Base-by-base conservation (phyloP, 1,284 basidiomycete species). In the Gymnopus androsaceus region DNA sequence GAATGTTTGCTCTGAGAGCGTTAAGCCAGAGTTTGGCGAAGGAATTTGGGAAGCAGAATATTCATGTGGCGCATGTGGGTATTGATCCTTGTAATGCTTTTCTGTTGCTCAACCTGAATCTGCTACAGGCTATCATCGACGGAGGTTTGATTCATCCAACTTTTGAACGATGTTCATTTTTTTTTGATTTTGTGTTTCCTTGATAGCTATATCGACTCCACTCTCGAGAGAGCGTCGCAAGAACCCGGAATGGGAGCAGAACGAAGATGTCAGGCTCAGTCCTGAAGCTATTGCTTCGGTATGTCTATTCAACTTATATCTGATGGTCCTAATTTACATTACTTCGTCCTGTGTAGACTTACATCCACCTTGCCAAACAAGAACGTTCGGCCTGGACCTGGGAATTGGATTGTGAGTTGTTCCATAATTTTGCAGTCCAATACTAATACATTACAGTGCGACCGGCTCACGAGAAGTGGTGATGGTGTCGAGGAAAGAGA, bases 1-100 rank as follows among this genome's bases (percentile, higher is more conserved):
- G 84, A 2, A 92, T 92, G 70, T 82, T 81, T 56, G 89, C 80
- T 1, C 57, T 84, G 58, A 74, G 90, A 33, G 85, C 85, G 0
- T 70, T 92, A 46, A 82, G 83, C 11, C 89, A 92, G 74, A 89
- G 87, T 57, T 70, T 92, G 66, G 83, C 82, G 28, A 90, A 92
- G 68, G 90, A 92, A 65, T 92, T 91, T 65, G 85, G 85, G 15
- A 84, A 85, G 65, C 73, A 91, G 58, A 89, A 90, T 62, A 90
- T 92, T 53, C 88, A 92, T 70, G 88, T 84, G 31, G 80, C 83
- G 8, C 83, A 88, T 69, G 85, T 87, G 64, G 64, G 83, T 77
- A 9, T 34, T 14, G 7, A 28, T 28, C n/a, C 23, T 42, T n/a
- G 6, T 30, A 3, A 23, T 37, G n/a, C 17, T 21, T 3, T n/a